A percentile compares a stretch with the other conserved stretches of the same genome.
Evolutionary conservation across 106 monocot species (phyloP).

Genomic region (Alisma plantagoaquatica): DNA sequence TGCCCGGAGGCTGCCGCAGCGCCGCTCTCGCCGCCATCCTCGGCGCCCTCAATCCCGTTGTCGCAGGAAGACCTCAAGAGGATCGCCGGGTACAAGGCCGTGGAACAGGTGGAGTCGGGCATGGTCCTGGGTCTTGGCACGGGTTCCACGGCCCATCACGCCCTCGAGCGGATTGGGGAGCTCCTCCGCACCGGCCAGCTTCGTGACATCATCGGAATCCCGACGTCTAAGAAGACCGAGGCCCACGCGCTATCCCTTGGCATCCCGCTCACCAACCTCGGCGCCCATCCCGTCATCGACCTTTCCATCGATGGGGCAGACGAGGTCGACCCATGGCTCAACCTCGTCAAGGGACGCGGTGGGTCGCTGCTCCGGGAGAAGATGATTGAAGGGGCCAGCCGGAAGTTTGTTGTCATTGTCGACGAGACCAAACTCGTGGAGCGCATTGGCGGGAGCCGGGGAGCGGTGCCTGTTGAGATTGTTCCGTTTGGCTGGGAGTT

Average conservation of each 20-base stretch:
- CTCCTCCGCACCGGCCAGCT: conserved; percentile 49
- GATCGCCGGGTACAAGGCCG: conserved; percentile 62
- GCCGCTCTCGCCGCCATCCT: too few relatives aligned
- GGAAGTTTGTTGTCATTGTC: conserved; percentile 68
- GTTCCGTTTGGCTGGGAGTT: conserved; percentile 44
- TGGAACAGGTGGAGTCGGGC: conserved; percentile 53
- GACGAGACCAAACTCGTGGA: conserved; percentile 69
- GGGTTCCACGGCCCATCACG: conserved; percentile 83
- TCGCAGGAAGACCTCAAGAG: conserved; percentile 74
- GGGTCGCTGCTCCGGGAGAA: conserved; percentile 87
- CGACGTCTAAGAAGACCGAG: conserved; percentile 66
- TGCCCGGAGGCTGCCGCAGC: background rate
- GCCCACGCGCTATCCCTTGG: conserved; percentile 40
- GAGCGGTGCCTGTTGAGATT: conserved; percentile 67
- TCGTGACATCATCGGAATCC: conserved; percentile 55
- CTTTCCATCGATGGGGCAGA: conserved; percentile 91
- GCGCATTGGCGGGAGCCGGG: conserved; percentile 41
- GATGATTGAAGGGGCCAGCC: conserved; percentile 76
- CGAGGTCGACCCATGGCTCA: conserved; percentile 71
- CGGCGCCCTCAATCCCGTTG: too few relatives aligned
- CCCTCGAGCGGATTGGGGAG: conserved; percentile 61
- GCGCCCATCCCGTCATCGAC: conserved; percentile 40
- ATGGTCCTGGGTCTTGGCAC: conserved; percentile 88
- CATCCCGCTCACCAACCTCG: conserved; percentile 60
- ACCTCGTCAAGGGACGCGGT: conserved; percentile 87